phyloP scores from a whole-genome alignment of 1,139 yeast genomes.

The Candida frijolesensis region DNA sequence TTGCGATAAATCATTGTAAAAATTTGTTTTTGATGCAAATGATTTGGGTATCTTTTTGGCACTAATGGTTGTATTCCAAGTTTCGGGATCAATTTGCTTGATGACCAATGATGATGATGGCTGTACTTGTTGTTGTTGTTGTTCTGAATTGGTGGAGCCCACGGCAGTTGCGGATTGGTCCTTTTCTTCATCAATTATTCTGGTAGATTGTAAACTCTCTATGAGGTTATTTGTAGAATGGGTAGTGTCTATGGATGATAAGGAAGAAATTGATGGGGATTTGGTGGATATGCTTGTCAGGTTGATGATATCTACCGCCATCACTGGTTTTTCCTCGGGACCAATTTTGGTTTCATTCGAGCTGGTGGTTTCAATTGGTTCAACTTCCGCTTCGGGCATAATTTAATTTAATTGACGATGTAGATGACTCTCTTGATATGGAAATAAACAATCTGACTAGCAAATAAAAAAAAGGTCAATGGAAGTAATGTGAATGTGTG shows the following conservation, averaged over 20 bases:
- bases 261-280: slow-evolving; percentile 24
- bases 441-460: no score
- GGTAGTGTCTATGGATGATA: slow-evolving; percentile 30
- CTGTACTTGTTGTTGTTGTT: not conserved
- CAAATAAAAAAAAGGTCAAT: not conserved
- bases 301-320: not conserved
- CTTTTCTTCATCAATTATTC: not conserved
- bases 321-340: not conserved
- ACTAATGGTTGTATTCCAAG: not conserved
- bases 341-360: not conserved
- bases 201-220: slow-evolving; percentile 26
- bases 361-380: not conserved
- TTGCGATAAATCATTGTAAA: slow-evolving; percentile 12
- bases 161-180: slow-evolving; percentile 1
- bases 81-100: slow-evolving; percentile 5
- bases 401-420: no score
- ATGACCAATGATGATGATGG: slow-evolving; percentile 1
- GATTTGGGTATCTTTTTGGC: slow-evolving; percentile 13
- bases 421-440: no score
- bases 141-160: not conserved
- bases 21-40: slow-evolving; percentile 15
- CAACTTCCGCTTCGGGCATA: not conserved
- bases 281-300: slow-evolving; percentile 1
- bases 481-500: no score
- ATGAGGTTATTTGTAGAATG: slow-evolving; percentile 36